phyloP scores from a whole-genome alignment of 2,329 filamentous ascomycete species.

The Penicillium sp. region DNA sequence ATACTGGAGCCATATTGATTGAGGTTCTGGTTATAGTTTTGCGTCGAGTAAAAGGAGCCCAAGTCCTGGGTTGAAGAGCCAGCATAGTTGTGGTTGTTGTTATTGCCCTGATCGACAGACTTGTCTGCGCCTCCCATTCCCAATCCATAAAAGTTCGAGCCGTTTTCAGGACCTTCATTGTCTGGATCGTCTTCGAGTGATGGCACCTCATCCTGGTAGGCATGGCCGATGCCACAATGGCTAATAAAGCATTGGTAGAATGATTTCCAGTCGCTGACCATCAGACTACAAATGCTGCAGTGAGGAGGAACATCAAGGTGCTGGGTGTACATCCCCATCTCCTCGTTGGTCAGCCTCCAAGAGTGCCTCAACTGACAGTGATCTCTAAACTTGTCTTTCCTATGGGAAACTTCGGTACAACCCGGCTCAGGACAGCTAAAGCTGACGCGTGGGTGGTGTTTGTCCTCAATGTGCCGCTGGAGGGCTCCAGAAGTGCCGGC shows the following conservation, averaged over 20 bases:
- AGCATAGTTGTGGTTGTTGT: not conserved
- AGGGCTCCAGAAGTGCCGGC: not conserved
- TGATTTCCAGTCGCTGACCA: not conserved
- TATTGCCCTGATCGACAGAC: not conserved
- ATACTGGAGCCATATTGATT: not conserved
- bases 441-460: not conserved
- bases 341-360: not conserved
- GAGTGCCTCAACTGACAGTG: not conserved
- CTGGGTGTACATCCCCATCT: not conserved
- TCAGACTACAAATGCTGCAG: not conserved
- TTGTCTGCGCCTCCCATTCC: not conserved
- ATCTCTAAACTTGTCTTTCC: not conserved
- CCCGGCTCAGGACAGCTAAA: not conserved
- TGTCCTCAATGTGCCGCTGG: not conserved
- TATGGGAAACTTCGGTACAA: not conserved
- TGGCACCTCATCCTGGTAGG: not conserved
- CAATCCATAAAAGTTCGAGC: not conserved
- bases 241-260: not conserved
- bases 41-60: not conserved
- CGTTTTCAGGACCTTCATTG: not conserved
- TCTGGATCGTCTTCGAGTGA: not conserved
- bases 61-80: not conserved
- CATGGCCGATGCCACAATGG: not conserved
- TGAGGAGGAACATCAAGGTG: not conserved
- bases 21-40: not conserved